These are phyloP conservation scores for Ceratobasidium sp. DNA, from an alignment of 1,284 basidiomycete species.

Conservation along the genomic window DNA sequence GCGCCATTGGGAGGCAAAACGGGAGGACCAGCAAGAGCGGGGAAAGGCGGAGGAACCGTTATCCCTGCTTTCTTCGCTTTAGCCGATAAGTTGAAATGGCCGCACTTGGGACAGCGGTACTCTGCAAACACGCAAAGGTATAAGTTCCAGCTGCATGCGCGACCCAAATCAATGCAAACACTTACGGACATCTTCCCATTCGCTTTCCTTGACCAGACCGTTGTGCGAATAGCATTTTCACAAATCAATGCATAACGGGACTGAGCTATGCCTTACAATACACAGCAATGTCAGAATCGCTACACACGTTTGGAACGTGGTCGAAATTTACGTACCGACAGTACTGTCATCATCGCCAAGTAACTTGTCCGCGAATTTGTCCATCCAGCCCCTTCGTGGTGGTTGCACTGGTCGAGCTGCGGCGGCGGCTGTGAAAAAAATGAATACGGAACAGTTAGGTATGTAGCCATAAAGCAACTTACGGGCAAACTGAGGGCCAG, in stretches of 20 bases:
- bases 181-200: constrained; percentile 91
- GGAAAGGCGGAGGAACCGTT: neutral
- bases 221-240: constrained; percentile 93
- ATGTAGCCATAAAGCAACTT: constrained; percentile 47
- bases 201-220: constrained; percentile 86
- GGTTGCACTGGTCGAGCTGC: constrained; percentile 59
- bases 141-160: constrained; percentile 18
- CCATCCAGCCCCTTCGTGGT: constrained; percentile 84
- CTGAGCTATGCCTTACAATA: constrained; percentile 44
- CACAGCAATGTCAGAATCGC: neutral
- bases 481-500: constrained; percentile 50
- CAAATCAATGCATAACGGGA: constrained; percentile 94
- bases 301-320: constrained; percentile 2
- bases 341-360: constrained; percentile 81
- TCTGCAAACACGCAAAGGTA: constrained; percentile 56
- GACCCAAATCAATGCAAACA: constrained; percentile 45
- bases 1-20: neutral
- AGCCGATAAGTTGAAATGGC: constrained; percentile 70
- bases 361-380: constrained; percentile 85
- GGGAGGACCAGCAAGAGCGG: neutral
- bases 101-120: constrained; percentile 78
- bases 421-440: constrained; percentile 50
- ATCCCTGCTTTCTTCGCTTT: constrained; percentile 52
- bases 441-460: neutral
- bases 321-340: constrained; percentile 48